Percentiles rank a stretch among this genome's conserved stretches.
Evolutionary conservation across 1,284 basidiomycete genomes (phyloP).

Genomic region (Ceratobasidium sp.): DNA sequence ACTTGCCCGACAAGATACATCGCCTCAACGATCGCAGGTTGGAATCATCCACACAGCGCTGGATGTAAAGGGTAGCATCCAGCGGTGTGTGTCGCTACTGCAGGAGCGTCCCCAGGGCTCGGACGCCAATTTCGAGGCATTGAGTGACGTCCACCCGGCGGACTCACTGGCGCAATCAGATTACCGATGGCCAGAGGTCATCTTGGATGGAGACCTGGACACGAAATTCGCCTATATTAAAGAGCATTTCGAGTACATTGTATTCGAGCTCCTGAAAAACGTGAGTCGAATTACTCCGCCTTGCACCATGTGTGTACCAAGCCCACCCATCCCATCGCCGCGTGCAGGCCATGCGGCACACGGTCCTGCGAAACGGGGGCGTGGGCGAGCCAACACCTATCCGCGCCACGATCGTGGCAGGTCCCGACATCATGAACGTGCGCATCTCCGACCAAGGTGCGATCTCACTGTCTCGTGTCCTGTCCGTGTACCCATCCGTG

Average conservation of each 20-base stretch:
- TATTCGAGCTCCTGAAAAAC: slow-evolving; percentile 89
- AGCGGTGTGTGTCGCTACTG: slow-evolving; percentile 69
- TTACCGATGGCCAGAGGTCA: slow-evolving; percentile 66
- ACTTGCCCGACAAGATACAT: slow-evolving; percentile 53
- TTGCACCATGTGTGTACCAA: slow-evolving; percentile 44
- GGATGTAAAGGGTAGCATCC: slow-evolving; percentile 72
- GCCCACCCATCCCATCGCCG: slow-evolving; percentile 42
- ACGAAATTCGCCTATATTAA: slow-evolving; percentile 80
- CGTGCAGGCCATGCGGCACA: slow-evolving; percentile 45
- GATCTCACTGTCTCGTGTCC: slow-evolving; percentile 20
- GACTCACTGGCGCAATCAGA: slow-evolving; percentile 23
- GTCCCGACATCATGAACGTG: slow-evolving; percentile 72
- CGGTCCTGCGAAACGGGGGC: slow-evolving; percentile 42
- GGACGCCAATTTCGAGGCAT: slow-evolving; percentile 55
- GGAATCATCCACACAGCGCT: slow-evolving; percentile 86
- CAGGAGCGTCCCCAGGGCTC: slow-evolving; percentile 57
- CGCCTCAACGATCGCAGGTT: slow-evolving; percentile 63
- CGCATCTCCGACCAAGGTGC: slow-evolving; percentile 86
- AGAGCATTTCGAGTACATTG: slow-evolving; percentile 90
- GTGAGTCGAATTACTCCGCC: slow-evolving; percentile 55
- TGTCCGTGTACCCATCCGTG: slow-evolving; percentile 18
- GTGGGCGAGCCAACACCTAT: slow-evolving; percentile 61
- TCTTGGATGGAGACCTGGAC: slow-evolving; percentile 75
- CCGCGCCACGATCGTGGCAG: slow-evolving; percentile 73
- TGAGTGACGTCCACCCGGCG: slow-evolving; percentile 48